Percentiles rank a stretch among this genome's conserved stretches.
phyloP scores from a whole-genome alignment of 495 filamentous ascomycete genomes.

The Aspergillus mulundensis region DNA sequence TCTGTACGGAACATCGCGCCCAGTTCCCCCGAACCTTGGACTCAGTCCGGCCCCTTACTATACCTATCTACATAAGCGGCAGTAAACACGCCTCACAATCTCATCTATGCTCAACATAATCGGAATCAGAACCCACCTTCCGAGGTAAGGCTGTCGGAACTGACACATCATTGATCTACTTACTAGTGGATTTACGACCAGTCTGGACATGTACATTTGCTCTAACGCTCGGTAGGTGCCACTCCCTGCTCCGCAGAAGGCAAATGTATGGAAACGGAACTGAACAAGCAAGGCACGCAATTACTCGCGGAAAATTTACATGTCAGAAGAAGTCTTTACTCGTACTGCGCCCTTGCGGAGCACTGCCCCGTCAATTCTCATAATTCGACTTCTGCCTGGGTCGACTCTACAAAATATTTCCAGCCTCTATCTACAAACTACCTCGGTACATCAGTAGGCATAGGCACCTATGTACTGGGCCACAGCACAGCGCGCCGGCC shows the following conservation, averaged over 20 bases:
- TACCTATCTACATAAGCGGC: not conserved
- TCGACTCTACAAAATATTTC: not conserved
- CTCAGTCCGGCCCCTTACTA: not conserved
- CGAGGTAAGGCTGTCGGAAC: not conserved
- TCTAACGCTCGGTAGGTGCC: not conserved
- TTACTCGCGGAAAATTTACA: not conserved
- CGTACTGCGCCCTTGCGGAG: not conserved
- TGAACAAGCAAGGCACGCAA: not conserved
- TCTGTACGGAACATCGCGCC: not conserved
- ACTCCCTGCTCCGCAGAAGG: not conserved
- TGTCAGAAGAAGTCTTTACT: not conserved
- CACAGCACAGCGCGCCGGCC: not conserved
- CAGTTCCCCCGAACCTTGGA: not conserved
- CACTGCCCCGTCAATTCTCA: not conserved
- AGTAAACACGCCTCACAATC: not conserved
- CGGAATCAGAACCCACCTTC: not conserved
- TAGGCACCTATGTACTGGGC: not conserved
- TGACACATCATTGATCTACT: not conserved
- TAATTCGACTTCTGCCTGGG: not conserved
- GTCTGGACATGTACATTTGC: not conserved
- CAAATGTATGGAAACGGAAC: not conserved
- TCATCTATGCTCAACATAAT: not conserved
- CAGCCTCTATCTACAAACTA: not conserved
- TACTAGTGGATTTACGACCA: not conserved
- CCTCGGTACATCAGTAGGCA: not conserved